Evolutionary conservation across 2,329 filamentous ascomycete genomes (phyloP), one percentile per base, ranked within the genome.

Genomic region (Penicillium glabrum): DNA sequence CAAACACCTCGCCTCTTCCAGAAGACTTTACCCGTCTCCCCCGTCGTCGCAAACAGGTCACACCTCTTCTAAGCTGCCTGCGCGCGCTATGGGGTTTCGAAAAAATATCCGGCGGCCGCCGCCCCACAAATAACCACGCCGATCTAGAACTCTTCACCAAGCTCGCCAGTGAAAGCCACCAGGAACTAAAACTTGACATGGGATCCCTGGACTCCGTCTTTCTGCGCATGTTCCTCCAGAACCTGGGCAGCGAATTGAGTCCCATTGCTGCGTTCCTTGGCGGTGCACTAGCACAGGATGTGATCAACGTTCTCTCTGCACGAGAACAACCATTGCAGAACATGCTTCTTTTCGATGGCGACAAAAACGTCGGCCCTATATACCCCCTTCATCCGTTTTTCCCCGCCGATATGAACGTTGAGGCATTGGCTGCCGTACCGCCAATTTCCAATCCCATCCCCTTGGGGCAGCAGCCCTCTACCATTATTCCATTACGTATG

Each of bases 271-370:
- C 95, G 1, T 91, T 96, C 57, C 80, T 99, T 11, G 95, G 95
- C 48, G 95, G 93, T 10, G 87, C 93, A 72, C 82, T 99, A 16
- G 91, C 93, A 1, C 95, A 99, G 76, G 95, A 99, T 71, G 92
- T 96, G 51, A 98, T 99, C 77, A 98, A 98, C 68, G 93, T 97
- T 31, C 83, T 98, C 6, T 91, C 93, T 48, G 87, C 90, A 71
- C 87, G 89, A 41, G 92, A 98, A 77, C 95, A 97, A 74, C 95
- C 95, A 1, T 89, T 99, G 43, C 95, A 99, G 77, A 99, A 99
- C 74, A 86, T 96, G 72, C 84, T 96, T 49, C 80, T 98, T 21
- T 96, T 98, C 68, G 92, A 98, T 72, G 93, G 93, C 14, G 89
- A 91, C 65, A 84, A 82, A 46, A 89, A 90, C 75, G 85, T 90